Conservation (phyloP, 2,329 filamentous ascomycete species). For the Diaporthe sp. region DNA sequence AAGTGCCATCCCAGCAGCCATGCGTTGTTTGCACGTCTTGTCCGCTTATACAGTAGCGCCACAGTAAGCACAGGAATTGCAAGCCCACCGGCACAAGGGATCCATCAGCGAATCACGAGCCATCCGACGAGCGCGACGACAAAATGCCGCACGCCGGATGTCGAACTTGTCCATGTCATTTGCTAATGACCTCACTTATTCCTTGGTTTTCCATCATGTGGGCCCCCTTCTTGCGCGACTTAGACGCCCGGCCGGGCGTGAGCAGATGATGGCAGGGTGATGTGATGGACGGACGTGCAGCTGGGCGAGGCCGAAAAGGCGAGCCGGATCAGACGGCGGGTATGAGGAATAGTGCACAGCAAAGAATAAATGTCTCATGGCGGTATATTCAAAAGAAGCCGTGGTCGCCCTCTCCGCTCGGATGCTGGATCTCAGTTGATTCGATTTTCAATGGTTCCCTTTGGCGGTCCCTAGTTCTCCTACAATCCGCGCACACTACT, state of each 20-base stretch:
- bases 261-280: slow-evolving; percentile 22
- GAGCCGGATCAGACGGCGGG: slow-evolving; percentile 18
- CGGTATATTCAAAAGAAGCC: background rate
- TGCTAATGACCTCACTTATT: slow-evolving; percentile 24
- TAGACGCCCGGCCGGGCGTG: background rate
- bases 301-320: slow-evolving; percentile 17
- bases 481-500: slow-evolving; percentile 16
- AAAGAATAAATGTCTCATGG: background rate
- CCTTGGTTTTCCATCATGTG: slow-evolving; percentile 2
- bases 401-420: background rate
- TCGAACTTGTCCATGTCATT: slow-evolving; percentile 1
- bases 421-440: background rate
- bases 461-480: slow-evolving; percentile 27
- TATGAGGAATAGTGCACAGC: slow-evolving; percentile 3
- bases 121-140: background rate
- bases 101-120: background rate
- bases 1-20: background rate
- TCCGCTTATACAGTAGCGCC: slow-evolving; percentile 4
- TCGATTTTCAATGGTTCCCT: slow-evolving; percentile 13
- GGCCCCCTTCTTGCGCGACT: slow-evolving; percentile 20
- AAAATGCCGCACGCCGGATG: slow-evolving; percentile 21
- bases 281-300: background rate
- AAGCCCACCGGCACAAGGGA: background rate
- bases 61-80: slow-evolving; percentile 21
- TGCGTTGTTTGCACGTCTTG: background rate